Conservation (phyloP, 192 early-diverging fungal species). For the Backusella parvicylindrica region DNA sequence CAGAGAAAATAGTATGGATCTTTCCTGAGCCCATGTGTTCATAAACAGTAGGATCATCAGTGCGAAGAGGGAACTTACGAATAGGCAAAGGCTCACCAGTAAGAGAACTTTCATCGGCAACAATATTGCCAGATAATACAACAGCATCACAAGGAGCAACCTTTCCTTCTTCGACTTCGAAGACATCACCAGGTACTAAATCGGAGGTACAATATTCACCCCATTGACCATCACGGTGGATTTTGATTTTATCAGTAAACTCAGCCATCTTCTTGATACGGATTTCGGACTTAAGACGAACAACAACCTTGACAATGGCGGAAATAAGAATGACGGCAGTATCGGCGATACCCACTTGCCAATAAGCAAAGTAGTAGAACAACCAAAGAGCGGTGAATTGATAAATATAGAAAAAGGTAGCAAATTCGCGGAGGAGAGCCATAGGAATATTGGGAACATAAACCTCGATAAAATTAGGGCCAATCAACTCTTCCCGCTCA, state of each 20-base stretch:
- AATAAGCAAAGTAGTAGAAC: constrained; percentile 55
- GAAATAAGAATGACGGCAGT: constrained; percentile 50
- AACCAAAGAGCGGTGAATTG: constrained; percentile 51
- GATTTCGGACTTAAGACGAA: constrained; percentile 48
- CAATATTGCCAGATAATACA: constrained; percentile 50
- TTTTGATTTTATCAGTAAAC: constrained; percentile 42
- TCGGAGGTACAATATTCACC: constrained; percentile 41
- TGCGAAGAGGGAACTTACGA: constrained; percentile 61
- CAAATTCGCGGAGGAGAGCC: constrained; percentile 57
- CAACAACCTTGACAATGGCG: constrained; percentile 45
- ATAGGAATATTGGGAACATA: constrained; percentile 51
- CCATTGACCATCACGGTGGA: constrained; percentile 59
- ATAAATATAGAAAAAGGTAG: constrained; percentile 54
- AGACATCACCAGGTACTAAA: constrained; percentile 73
- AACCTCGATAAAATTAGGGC: constrained; percentile 70
- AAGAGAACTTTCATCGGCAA: constrained; percentile 66
- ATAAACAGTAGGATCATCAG: constrained; percentile 25
- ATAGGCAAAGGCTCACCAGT: constrained; percentile 71
- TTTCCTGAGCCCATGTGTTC: constrained; percentile 37
- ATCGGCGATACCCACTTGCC: constrained; percentile 51
- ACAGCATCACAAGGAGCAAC: constrained; percentile 50
- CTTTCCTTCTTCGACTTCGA: constrained; percentile 48
- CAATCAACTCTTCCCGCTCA: constrained; percentile 54
- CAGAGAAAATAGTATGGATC: constrained; percentile 52
- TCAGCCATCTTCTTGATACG: constrained; percentile 63